Base-by-base conservation (phyloP, 495 filamentous ascomycete species). In the Hypoxylon trugodes region DNA sequence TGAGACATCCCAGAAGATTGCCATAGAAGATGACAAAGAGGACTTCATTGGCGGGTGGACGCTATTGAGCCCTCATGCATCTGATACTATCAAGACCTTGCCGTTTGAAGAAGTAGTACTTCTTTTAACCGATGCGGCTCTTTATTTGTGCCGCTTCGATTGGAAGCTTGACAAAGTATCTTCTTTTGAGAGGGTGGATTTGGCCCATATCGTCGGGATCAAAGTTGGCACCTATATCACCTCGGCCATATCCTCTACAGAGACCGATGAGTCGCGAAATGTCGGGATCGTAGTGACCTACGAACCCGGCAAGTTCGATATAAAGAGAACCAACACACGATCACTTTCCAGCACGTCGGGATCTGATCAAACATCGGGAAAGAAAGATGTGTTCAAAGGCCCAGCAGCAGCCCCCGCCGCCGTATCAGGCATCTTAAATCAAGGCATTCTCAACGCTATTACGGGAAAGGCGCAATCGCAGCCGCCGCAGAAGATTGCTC, bases 141-240 rank as follows among this genome's bases (percentile, higher is more conserved):
- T 97, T 4, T 98, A 97, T 68, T 85, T 87, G 42, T 96, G 93
- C 69, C 84, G 89, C 13, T 94, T 97, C 62, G 93, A 97, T 74
- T 97, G 92, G 90, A 88, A 89, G 59, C 84, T 91, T 3, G 93
- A 97, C 77, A 97, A 97, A 74, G 90, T 97, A 0, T 84, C 87
- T 0, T 91, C 88, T 0, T 97, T 96, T 66, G 92, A 96, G 73
- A 81, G 93, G n/a, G 87, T 97, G 9, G 87, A 89, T 51, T 79
- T 97, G 25, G 81, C 83, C 5, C 87, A 89, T 43, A 76, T 98
- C 22, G 77, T 78, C 0, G 80, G 82, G 38, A 86, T 98, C 41
- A 84, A 84, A 52, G 84, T 88, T 59, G 95, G 94, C 24, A 88
- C 89, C 1, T 98, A 97, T 69, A 90, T 98, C 69, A 96, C 91